These are phyloP conservation scores for Scutellaria galericulata DNA, from an alignment of 257 asterid genomes.

Conservation along the genomic window DNA sequence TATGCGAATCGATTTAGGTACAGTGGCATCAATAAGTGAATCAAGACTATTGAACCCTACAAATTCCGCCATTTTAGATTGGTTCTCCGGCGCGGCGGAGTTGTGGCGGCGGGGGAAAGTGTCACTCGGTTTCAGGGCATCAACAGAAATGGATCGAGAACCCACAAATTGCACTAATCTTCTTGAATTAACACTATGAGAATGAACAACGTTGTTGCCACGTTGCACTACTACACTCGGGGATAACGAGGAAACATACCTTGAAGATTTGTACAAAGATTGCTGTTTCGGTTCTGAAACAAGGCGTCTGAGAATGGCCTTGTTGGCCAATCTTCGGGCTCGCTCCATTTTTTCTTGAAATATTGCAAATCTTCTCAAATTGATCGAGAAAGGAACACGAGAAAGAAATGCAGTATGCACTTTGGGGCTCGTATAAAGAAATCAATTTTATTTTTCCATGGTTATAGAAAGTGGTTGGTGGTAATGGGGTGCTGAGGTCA, in stretches of 20 bases:
- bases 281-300: constrained; percentile 60
- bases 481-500: constrained; percentile 52
- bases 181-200: constrained; percentile 21
- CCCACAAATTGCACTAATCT: constrained; percentile 21
- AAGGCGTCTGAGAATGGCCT: constrained; percentile 66
- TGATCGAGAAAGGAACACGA: constrained; percentile 22
- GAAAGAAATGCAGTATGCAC: constrained; percentile 33
- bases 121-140: constrained; percentile 76
- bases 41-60: constrained; percentile 65
- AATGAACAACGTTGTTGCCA: constrained; percentile 22
- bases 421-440: background rate
- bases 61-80: constrained; percentile 64
- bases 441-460: constrained; percentile 35
- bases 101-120: constrained; percentile 88
- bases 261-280: constrained; percentile 50
- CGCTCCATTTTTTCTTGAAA: constrained; percentile 62
- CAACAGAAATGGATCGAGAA: constrained; percentile 70
- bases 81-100: constrained; percentile 90
- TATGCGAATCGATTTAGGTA: constrained; percentile 76
- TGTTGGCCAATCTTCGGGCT: constrained; percentile 71
- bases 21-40: constrained; percentile 78
- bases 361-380: background rate
- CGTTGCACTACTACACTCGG: constrained; percentile 44
- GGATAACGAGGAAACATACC: constrained; percentile 72
- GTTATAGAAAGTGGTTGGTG: constrained; percentile 53